Evolutionary conservation across 2,329 filamentous ascomycete genomes (phyloP), one percentile per base, ranked within the genome.

Genomic region (Cladophialophora bantiana): DNA sequence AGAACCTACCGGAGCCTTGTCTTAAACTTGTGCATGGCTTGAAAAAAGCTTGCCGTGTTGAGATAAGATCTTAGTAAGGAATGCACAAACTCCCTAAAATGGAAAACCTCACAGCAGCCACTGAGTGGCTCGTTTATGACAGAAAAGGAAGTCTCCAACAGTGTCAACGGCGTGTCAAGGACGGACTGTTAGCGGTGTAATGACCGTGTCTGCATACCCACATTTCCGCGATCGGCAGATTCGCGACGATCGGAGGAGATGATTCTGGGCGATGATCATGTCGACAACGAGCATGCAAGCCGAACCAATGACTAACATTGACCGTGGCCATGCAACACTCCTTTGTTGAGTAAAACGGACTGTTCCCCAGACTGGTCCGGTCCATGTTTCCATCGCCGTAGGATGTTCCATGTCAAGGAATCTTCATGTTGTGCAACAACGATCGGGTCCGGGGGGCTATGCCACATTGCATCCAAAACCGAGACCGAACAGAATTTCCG

Each of bases 61-160:
- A 36, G 31, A 42, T 60, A 60, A 60, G 58, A 60, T 60, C 58
- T 52, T 35, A 60, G 40, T 60, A 50, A 60, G 58, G n/a, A 35
- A 34, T 36, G 45, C 15, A 31, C 50, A 34, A 34, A 31, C 35
- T 52, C 59, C 59, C 34, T 32, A 9, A 40, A 61, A 40, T 53
- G 59, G 59, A 61, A 61, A n/a, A 9, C 48, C 35, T 61, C 34
- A 12, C 31, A 12, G 9, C 32, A 12, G 20, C 34, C 12, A 18
- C 12, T 62, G 36, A 62, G n/a, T 56, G 50, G 59, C 20, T 56
- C 50, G 59, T 7, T 48, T 62, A 45, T n/a, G 13, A 54, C 10
- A 7, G n/a, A 34, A 54, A 20, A 3, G 12, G 40, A 15, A 15
- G 31, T 31, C 18, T 40, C 34, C 18, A 38, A 52, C 15, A n/a